Evolutionary conservation across 179 eudicot species (phyloP).

Genomic region (Camellia oleifera): DNA sequence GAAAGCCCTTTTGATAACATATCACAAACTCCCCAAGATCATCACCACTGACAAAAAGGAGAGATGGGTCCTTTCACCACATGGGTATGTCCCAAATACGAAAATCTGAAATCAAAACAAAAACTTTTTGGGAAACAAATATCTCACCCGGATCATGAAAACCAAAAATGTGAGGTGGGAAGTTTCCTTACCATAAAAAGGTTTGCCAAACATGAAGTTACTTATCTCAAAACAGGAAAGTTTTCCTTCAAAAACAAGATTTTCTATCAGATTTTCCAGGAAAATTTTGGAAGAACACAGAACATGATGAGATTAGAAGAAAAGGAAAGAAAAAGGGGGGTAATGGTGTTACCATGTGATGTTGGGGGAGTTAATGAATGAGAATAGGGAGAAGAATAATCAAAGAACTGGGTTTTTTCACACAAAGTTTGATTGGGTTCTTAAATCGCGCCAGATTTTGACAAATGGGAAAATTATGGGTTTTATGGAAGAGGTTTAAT

Average conservation of each 20-base stretch:
- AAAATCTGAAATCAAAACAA: background rate
- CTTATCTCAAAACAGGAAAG: background rate
- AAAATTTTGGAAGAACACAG: background rate
- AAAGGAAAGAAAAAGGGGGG: background rate
- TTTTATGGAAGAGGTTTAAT: background rate
- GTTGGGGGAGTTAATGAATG: background rate
- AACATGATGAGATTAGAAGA: background rate
- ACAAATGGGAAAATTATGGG: background rate
- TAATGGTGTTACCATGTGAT: background rate
- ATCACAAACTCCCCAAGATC: background rate
- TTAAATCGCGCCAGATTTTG: slow-evolving; percentile 6
- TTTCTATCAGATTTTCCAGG: background rate
- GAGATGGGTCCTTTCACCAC: too few species aligned
- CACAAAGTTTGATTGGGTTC: background rate
- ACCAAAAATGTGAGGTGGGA: background rate
- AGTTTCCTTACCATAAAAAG: background rate
- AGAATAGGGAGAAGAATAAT: background rate
- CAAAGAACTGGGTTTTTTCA: background rate
- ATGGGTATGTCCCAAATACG: background rate
- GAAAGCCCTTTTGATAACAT: too few species aligned
- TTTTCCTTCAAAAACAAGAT: background rate
- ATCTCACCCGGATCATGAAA: background rate
- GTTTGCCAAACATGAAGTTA: background rate
- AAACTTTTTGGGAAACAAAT: background rate
- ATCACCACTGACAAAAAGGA: too few species aligned